Evolutionary conservation across 2,329 filamentous ascomycete genomes (phyloP), one percentile per base, ranked within the genome.

Genomic region (Aulographum hederae): DNA sequence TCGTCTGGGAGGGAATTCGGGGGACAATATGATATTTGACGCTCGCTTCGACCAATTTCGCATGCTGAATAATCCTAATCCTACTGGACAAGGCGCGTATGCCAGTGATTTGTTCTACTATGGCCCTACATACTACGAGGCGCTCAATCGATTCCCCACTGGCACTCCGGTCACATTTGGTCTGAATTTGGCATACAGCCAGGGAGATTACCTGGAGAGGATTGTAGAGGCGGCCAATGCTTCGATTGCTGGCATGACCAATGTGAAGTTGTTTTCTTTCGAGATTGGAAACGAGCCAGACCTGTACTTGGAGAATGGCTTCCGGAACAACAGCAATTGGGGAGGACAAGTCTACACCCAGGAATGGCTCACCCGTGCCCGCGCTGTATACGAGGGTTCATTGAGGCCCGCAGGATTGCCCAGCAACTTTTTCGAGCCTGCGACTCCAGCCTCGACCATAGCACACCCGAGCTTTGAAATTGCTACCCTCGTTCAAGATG

Each of bases 391-490:
- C 40, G 39, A 56, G n/a, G 49, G 53, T 17, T 61, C 65, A 2
- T 44, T 65, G 16, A 43, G 53, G 40, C 56, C 58, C 4, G 49
- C 48, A 4, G 48, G 49, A 27, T 43, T 59, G 13, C 45, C 46
- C 0, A 49, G 52, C 28, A 48, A 51, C 32, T 61, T 63, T 42
- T 65, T 66, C 43, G 62, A 66, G 44, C 50, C 58, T 5, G 57
- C 54, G 4, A 48, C 52, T 3, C 65, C 61, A 2, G 61, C 62
- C 5, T 61, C 57, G 11, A 65, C 61, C 10, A 63, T 63, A 27
- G 59, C 57, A 18, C 65, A 57, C 4, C n/a, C n/a, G n/a, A 57
- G 56, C n/a, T 65, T 65, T 38, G 48, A 57, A 35, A 59, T 65
- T 34, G 30, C 45, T 4, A 46, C 57, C 34, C 45, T 65, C 26